Conservation (phyloP, 805 yeast genomes). For the Tetrapisispora nanseiensis region DNA sequence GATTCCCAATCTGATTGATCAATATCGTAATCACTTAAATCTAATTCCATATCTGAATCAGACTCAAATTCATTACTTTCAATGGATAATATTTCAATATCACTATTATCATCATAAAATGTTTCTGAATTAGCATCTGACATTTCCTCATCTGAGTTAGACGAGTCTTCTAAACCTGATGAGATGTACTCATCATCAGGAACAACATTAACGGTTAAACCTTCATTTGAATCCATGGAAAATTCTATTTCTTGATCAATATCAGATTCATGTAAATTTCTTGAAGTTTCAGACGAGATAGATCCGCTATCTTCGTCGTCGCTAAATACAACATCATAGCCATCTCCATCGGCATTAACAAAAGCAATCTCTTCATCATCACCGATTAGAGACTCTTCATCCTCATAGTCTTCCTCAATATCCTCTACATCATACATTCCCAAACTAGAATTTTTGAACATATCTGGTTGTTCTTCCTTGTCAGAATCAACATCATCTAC, state of each 20-base stretch:
- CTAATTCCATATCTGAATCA: constrained; percentile 29
- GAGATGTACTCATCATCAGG: constrained; percentile 29
- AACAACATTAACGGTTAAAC: constrained; percentile 12
- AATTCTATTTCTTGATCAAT: constrained; percentile 16
- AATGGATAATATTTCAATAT: constrained; percentile 19
- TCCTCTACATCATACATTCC: constrained; percentile 90
- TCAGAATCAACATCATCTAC: constrained; percentile 48
- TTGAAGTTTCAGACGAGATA: neutral
- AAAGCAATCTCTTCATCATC: constrained; percentile 36
- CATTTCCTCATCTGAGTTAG: constrained; percentile 23
- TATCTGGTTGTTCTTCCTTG: constrained; percentile 71
- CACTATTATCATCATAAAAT: constrained; percentile 15
- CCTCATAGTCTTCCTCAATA: constrained; percentile 44
- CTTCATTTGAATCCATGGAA: constrained; percentile 24
- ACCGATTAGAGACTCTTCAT: constrained; percentile 38
- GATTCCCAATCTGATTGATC: constrained; percentile 31
- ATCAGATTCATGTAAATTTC: constrained; percentile 7
- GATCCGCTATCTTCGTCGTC: constrained; percentile 25
- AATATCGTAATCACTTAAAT: constrained; percentile 27
- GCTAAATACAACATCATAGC: constrained; percentile 26
- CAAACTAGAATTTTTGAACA: constrained; percentile 78
- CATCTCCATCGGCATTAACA: constrained; percentile 31
- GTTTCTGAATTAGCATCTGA: constrained; percentile 18
- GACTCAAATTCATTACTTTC: constrained; percentile 18
- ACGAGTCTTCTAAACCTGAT: constrained; percentile 13